Evolutionary conservation across 169 alveolate species (phyloP).

Genomic region (Eimeria acervulina): DNA sequence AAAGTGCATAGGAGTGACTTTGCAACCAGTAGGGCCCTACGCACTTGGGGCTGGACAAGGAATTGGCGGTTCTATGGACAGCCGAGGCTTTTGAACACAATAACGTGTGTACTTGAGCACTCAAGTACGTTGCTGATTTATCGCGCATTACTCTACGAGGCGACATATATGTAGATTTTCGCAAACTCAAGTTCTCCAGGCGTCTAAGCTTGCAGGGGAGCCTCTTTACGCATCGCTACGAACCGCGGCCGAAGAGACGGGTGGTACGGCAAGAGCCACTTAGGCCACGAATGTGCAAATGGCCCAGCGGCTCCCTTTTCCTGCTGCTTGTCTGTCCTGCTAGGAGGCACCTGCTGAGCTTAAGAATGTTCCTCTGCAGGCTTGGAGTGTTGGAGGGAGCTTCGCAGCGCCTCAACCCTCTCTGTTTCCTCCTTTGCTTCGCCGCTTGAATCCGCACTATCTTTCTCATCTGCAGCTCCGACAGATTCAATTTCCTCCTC

Average conservation of each 20-base stretch:
- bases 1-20: background rate
- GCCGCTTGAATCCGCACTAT: background rate
- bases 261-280: background rate
- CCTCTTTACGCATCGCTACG: background rate
- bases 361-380: background rate
- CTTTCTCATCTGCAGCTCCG: conserved; percentile 10
- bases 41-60: background rate
- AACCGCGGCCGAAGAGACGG: background rate
- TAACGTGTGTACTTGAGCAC: background rate
- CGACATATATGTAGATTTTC: background rate
- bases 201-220: background rate
- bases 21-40: background rate
- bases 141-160: background rate
- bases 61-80: background rate
- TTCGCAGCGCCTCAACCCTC: background rate
- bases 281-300: background rate
- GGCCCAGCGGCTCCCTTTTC: background rate
- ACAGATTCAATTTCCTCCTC: conserved; percentile 40
- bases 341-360: conserved; percentile 3
- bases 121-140: background rate
- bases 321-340: background rate
- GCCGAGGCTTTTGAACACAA: background rate
- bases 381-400: background rate
- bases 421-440: background rate
- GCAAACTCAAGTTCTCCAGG: background rate